These are phyloP conservation scores for Populus tomentosa DNA, from an alignment of 441 rosid species.

Conservation along the genomic window DNA sequence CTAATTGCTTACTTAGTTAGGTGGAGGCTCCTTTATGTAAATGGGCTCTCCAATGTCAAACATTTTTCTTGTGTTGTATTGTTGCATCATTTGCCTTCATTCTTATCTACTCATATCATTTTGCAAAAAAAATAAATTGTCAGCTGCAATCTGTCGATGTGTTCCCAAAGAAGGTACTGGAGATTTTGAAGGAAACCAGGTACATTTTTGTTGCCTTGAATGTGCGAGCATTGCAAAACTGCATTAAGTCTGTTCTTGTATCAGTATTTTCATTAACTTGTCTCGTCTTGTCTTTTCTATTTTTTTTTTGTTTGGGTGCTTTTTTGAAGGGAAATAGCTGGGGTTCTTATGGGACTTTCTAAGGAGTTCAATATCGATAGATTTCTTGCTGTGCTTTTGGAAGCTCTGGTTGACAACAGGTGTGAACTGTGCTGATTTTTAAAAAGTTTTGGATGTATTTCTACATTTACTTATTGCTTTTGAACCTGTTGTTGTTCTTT, in stretches of 20 bases:
- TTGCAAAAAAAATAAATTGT: slow-evolving; percentile 16
- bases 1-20: background rate
- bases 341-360: slow-evolving; percentile 61
- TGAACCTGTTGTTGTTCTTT: slow-evolving; percentile 24
- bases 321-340: slow-evolving; percentile 56
- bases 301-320: slow-evolving; percentile 11
- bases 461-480: slow-evolving; percentile 14
- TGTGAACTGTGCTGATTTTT: slow-evolving; percentile 26
- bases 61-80: background rate
- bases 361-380: slow-evolving; percentile 74
- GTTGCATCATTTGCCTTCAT: background rate
- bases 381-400: slow-evolving; percentile 64
- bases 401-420: slow-evolving; percentile 70
- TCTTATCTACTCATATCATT: slow-evolving; percentile 21
- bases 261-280: background rate
- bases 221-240: background rate
- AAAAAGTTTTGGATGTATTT: background rate
- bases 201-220: slow-evolving; percentile 20
- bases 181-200: slow-evolving; percentile 68
- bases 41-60: background rate
- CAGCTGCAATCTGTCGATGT: slow-evolving; percentile 66
- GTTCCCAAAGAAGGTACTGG: slow-evolving; percentile 77
- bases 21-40: background rate
- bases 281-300: slow-evolving; percentile 4
- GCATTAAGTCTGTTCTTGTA: background rate